Evolutionary conservation across 163 green algal species (phyloP).

Genomic region (Scenedesmus sp.): DNA sequence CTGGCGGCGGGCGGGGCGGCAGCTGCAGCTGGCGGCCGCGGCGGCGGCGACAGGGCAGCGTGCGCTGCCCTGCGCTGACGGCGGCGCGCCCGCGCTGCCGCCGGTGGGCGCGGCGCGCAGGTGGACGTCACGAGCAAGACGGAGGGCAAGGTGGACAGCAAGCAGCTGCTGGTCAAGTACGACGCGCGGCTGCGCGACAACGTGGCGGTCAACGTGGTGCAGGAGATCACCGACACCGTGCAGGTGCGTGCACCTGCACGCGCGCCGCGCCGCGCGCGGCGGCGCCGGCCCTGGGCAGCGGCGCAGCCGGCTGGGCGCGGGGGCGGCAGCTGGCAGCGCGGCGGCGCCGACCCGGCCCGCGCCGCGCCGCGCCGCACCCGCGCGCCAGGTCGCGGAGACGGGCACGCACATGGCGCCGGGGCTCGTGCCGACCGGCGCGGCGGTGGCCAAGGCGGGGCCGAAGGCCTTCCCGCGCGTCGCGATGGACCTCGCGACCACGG

Average conservation of each 20-base stretch:
- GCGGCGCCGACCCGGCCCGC: too few relatives aligned
- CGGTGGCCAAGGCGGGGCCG: conserved; percentile 49
- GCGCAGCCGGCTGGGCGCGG: too few relatives aligned
- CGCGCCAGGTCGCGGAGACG: neutral
- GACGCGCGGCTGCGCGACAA: conserved; percentile 81
- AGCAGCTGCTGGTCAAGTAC: conserved; percentile 81
- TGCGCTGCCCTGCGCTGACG: too few relatives aligned
- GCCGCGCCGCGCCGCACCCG: neutral
- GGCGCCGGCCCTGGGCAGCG: too few relatives aligned
- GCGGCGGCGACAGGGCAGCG: too few relatives aligned
- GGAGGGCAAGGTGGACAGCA: conserved; percentile 77
- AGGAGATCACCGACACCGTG: conserved; percentile 78
- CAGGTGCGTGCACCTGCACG: too few relatives aligned
- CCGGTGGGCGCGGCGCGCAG: conserved; percentile 34
- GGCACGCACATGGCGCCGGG: neutral
- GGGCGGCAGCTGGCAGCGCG: too few relatives aligned
- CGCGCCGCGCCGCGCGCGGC: too few relatives aligned
- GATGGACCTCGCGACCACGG: conserved; percentile 95
- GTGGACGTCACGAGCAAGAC: conserved; percentile 93
- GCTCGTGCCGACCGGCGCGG: conserved; percentile 35
- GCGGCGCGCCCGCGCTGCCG: too few relatives aligned
- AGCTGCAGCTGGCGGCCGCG: too few relatives aligned
- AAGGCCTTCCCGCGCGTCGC: conserved; percentile 87
- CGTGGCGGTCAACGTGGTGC: conserved; percentile 82
- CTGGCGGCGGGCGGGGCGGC: neutral